Evolutionary conservation across 148 eudicot genomes (phyloP), one percentile per base, ranked within the genome.

Genomic region (Arbutus unedo): DNA sequence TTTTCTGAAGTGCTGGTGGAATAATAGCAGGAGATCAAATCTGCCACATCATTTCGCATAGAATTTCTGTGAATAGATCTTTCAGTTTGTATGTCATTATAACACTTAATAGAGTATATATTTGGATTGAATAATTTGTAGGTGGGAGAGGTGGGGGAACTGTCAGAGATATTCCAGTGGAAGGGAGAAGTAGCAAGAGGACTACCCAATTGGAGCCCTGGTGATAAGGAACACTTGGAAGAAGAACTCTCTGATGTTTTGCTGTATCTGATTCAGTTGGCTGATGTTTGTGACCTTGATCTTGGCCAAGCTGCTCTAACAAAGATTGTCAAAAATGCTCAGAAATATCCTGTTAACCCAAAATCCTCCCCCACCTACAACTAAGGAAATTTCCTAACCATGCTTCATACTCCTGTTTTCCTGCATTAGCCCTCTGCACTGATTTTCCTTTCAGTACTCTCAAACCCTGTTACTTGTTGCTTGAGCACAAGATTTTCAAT

Each of bases 111-210:
- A 2, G n/a, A 41, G 31, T 0, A 14, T 14, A 48, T 47, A 11
- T 19, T 62, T 25, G n/a, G 44, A 21, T 23, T 25, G 2, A 5
- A 5, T 54, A 25, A 25, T 67, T 23, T 79, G 73, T 77, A 91
- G 96, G 94, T 93, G 43, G 96, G 94, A 62, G 96, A 93, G 82
- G 92, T 93, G 11, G 96, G 96, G 60, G 96, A 93, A 81, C 84
- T 93, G 18, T 93, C 94, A 2, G 94, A 91, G 78, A 91, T 93
- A 90, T 93, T 93, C 67, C 96, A 93, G 77, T 93, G 96, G 96
- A 93, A 88, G 70, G 96, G 96, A 71, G 94, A 93, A 78, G 96
- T 93, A 0, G 92, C 48, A 77, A 93, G 83, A 70, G 97, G 97
- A 19, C 78, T 93, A 38, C 94, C 93, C 4, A 86, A 90, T 57